Evolutionary conservation across 345 rosid species (phyloP), one percentile per base, ranked within the genome.

Genomic region (Moricandia arvensis): DNA sequence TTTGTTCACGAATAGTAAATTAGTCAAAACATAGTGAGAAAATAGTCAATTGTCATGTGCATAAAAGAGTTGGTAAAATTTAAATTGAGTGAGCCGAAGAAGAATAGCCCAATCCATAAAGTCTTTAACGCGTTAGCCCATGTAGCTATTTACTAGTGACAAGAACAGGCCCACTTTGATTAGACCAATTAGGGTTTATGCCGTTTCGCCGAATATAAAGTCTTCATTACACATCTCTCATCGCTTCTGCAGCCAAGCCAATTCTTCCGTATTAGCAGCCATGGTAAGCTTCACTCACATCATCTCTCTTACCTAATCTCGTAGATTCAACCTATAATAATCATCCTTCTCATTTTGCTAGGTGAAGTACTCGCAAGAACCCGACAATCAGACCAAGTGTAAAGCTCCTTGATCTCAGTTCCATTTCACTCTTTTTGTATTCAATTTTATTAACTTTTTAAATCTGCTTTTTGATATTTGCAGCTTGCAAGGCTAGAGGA

Each of bases 331-430:
- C 61, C 55, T 55, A 57, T 8, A 1, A 7, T 11, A 0, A 7
- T 11, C 67, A 8, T 6, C 12, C 1, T 55, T 54, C 60, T 71
- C 5, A 55, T 53, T 13, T 49, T 5, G 5, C 37, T 76, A 95
- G 99, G 99, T 92, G 83, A 92, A 92, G 89, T 95, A 95, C 78
- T 95, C 97, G 35, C 87, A 82, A 79, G 99, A 95, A 83, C 97
- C 97, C 33, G 91, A 89, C 63, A 95, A 92, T 47, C 76, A 90
- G 57, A 92, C 99, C 67, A 95, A 95, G 85, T 92, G 98, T 92
- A 86, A 51, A 8, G 0, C 58, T 53, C 58, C 27, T 53, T 53
- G 57, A 7, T 53, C 58, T 54, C 18, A 55, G 0, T 31, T 26
- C 24, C 62, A 29, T 54, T n/a, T 63, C 49, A n/a, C 8, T 11